Base-by-base conservation (phyloP, 225 moss, liverwort and hornwort genomes). In the Rhytidiadelphus loreus region DNA sequence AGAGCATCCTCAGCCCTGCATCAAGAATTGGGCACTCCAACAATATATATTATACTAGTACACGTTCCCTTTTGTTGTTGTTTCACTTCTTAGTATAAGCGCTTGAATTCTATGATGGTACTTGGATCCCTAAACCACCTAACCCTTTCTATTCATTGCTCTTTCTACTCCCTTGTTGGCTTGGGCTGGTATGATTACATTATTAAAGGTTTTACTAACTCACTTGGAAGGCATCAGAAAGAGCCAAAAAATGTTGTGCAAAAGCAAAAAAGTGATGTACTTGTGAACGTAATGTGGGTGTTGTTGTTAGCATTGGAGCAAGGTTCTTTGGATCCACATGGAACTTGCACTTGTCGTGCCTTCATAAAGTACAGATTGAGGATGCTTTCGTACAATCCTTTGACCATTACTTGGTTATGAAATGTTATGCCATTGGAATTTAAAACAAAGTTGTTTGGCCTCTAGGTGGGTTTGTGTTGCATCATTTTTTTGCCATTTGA, bases 1-100 rank as follows among this genome's bases (percentile, higher is more conserved):
- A 39, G 7, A 69, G 4, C n/a, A 13, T 39, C 5, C 10, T 20
- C 5, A 20, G 0, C 37, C 4, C 0, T 68, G 0, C 1, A 1
- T 7, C 0, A 0, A 22, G 24, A 13, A 69, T 3, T 8, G 0
- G 10, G 4, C 4, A 13, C 0, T 39, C 0, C 14, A 39, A 14
- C 2, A 0, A 2, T 39, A 68, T 2, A 39, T 69, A 2, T 2
- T 35, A 8, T 66, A 2, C 21, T 4, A 68, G 0, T 24, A 14
- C 3, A 41, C 0, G 1, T 70, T 2, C 7, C 3, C 2, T 0
- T 24, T 69, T 69, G 4, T 39, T 69, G 39, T 24, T 25, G 39
- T 69, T 41, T 41, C 41, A 70, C 5, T 41, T 25, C 5, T 1
- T 0, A 1, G 1, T 2, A 3, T 3, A 24, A 25, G 13, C 0